phyloP scores from a whole-genome alignment of 352 stramenopile genomes.

The Phytopythium cucurbitacearum region DNA sequence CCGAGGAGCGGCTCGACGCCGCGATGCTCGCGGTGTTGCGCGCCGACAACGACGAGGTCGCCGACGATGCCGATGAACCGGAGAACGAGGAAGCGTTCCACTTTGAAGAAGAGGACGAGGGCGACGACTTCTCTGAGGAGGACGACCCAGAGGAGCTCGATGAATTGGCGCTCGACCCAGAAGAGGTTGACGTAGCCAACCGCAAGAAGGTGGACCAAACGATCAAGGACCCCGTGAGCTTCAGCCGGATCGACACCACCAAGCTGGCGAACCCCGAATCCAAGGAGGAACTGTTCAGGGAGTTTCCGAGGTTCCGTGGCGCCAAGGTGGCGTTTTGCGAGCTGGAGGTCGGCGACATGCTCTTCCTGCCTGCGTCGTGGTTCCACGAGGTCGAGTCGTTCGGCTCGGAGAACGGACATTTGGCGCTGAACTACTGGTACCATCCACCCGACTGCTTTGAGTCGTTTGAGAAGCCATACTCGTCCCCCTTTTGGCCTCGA shows the following conservation, averaged over 20 bases:
- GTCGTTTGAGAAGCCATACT: conserved; percentile 68
- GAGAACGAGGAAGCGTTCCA: conserved; percentile 50
- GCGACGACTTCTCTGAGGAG: conserved; percentile 40
- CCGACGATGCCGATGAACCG: conserved; percentile 31
- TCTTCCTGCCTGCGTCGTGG: conserved; percentile 97
- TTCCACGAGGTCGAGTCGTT: conserved; percentile 96
- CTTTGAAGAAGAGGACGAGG: conserved; percentile 57
- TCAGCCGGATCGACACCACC: conserved; percentile 66
- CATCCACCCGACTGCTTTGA: conserved; percentile 72
- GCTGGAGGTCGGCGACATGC: conserved; percentile 90
- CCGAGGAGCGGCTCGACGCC: conserved; percentile 59
- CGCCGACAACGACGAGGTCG: conserved; percentile 40
- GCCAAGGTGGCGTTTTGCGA: conserved; percentile 69
- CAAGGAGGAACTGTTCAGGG: conserved; percentile 21
- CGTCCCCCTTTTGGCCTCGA: conserved; percentile 63
- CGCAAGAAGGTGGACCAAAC: conserved; percentile 30
- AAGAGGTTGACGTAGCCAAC: conserved; percentile 27
- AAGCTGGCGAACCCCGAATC: conserved; percentile 24
- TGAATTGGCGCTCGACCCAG: conserved; percentile 38
- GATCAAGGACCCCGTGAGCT: conserved; percentile 69
- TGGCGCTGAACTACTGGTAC: conserved; percentile 90
- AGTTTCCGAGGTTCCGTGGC: conserved; percentile 58
- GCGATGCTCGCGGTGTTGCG: conserved; percentile 78
- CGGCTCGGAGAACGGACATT: conserved; percentile 52
- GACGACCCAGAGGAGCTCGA: conserved; percentile 41